Evolutionary conservation across 164 flowering plant species (phyloP), one percentile per base, ranked within the genome.

Genomic region (Chimonanthus salicifolius): DNA sequence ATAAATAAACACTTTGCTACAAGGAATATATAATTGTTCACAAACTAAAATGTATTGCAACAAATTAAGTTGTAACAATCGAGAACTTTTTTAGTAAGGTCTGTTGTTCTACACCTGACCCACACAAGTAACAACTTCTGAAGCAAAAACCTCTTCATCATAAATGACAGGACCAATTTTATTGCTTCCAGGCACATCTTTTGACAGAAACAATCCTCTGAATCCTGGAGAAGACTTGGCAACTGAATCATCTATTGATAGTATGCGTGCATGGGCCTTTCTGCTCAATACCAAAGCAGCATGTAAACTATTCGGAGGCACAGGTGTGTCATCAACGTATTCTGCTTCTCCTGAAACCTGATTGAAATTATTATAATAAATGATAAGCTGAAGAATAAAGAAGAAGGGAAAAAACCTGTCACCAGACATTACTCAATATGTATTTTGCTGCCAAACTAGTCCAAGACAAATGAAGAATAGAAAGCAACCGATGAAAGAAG

Each of bases 261-360:
- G 77, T 67, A 94, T 88, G 62, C 94, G 90, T 16, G 97, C 97
- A 87, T 92, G 96, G 75, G 98, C 93, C 75, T 87, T 89, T 77
- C 69, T 83, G 77, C 98, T 94, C 82, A 91, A 74, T 68, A 94
- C 73, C 67, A 92, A 79, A 21, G 94, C 92, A 80, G 94, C 98
- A 84, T 94, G 94, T 81, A 94, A 81, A 72, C 88, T 80, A 76
- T 87, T 81, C 6, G 89, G 86, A 74, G 97, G 91, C 89, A 86
- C 78, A 49, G 90, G 88, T 21, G 81, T 79, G 69, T 94, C 98
- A 85, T 92, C 98, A 67, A 88, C 76, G 74, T 94, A 94, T 80
- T 92, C 94, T 60, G 97, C 98, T 82, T 92, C 97, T 18, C 98
- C 98, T 8, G 94, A 86, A 68, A 90, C 96, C 97, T 92, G 77